A percentile compares a stretch with the other conserved stretches of the same genome.
phyloP scores from a whole-genome alignment of 78 protist species.

The Guillardia theta region DNA sequence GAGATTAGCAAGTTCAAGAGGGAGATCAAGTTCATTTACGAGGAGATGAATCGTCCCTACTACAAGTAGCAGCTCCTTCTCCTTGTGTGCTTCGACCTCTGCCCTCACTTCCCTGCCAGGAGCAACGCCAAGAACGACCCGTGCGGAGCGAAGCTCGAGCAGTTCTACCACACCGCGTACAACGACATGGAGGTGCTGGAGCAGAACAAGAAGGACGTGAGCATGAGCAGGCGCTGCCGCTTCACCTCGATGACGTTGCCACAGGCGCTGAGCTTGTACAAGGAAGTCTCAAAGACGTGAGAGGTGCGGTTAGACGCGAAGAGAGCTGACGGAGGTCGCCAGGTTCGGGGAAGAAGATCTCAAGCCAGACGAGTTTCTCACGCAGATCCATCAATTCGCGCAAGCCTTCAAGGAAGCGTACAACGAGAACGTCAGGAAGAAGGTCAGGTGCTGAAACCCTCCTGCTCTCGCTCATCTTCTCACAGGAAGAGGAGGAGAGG shows the following conservation, averaged over 20 bases:
- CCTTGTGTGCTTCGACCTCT: too few species aligned
- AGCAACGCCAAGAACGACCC: conserved; percentile 38
- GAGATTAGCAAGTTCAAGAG: conserved; percentile 12
- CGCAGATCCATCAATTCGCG: conserved; percentile 13
- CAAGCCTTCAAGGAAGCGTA: conserved; percentile 32
- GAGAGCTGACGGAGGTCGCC: neutral
- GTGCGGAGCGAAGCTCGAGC: conserved; percentile 31
- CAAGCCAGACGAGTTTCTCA: conserved; percentile 16
- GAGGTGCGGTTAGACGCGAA: neutral
- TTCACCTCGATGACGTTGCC: neutral
- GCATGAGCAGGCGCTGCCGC: too few species aligned
- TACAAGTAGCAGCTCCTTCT: too few species aligned
- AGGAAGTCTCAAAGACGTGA: neutral
- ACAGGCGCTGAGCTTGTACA: neutral
- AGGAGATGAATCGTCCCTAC: conserved; percentile 41
- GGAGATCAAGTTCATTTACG: conserved; percentile 46
- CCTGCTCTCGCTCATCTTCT: too few species aligned
- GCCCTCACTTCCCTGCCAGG: too few species aligned
- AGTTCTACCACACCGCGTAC: conserved; percentile 47
- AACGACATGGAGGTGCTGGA: conserved; percentile 45
- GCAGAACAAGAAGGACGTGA: neutral
- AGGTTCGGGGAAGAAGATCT: conserved; percentile 26
- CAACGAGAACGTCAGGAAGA: conserved; percentile 9
- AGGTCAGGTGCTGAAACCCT: too few species aligned
- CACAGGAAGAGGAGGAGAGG: neutral